phyloP scores from a whole-genome alignment of 2,329 filamentous ascomycete genomes.

The Periglandula ipomoeae region DNA sequence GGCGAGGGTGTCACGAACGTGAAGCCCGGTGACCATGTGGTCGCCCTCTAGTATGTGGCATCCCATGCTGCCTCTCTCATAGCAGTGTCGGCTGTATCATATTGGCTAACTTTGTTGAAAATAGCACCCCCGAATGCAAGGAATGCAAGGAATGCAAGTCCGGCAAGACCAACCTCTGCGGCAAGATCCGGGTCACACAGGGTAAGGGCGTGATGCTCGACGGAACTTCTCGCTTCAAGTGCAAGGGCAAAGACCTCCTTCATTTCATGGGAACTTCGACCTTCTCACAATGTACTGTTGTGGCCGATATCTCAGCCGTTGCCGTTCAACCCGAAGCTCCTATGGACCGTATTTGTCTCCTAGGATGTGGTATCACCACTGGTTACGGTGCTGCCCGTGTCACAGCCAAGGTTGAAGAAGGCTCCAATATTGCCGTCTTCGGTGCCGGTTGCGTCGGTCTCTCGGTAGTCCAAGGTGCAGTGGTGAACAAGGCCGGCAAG shows the following conservation, averaged over 20 bases:
- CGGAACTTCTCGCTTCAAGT: conserved; percentile 87
- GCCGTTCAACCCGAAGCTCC: conserved; percentile 83
- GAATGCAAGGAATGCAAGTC: conserved; percentile 99
- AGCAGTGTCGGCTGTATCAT: not conserved
- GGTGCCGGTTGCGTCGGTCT: conserved; percentile 94
- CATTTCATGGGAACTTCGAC: conserved; percentile 99
- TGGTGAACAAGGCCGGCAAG: conserved; percentile 69
- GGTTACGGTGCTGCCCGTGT: conserved; percentile 94
- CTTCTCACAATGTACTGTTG: conserved; percentile 97
- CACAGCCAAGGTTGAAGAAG: conserved; percentile 85
- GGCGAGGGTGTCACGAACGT: conserved; percentile 93
- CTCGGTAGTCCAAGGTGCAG: conserved; percentile 88
- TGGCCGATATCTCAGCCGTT: conserved; percentile 96
- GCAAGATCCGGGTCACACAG: conserved; percentile 96
- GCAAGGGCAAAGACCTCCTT: conserved; percentile 87
- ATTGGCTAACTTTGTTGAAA: not conserved
- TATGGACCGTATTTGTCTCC: conserved; percentile 91
- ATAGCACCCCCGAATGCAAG: conserved; percentile 85
- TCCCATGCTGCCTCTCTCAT: not conserved
- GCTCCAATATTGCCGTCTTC: conserved; percentile 84
- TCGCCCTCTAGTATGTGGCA: conserved; percentile 67
- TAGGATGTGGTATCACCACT: conserved; percentile 97
- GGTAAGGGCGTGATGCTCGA: conserved; percentile 96
- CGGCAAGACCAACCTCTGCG: conserved; percentile 97
- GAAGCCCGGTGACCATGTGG: conserved; percentile 85